Evolutionary conservation across 1,139 yeast species (phyloP).

Genomic region (Nakaseomyces kungkrabaensis): DNA sequence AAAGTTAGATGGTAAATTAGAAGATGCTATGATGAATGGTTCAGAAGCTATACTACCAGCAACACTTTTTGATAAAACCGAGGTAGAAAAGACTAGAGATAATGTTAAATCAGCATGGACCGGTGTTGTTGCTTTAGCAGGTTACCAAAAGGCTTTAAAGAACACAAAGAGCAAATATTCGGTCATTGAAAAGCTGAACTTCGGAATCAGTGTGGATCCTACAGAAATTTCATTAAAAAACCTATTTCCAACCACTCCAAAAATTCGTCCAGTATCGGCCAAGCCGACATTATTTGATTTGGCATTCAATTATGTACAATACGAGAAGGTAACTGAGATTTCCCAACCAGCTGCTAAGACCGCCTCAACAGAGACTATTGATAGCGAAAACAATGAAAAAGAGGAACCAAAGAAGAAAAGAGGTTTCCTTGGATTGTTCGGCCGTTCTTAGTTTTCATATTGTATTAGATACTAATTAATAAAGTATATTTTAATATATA

Average conservation of each 20-base stretch:
- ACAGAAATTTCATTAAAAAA: constrained; percentile 33
- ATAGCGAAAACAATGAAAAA: constrained; percentile 4
- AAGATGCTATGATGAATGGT: constrained; percentile 4
- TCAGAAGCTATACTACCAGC: constrained; percentile 14
- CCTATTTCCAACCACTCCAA: constrained; percentile 41
- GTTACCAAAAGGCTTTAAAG: constrained; percentile 20
- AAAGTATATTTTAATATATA: neutral
- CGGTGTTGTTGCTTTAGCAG: constrained; percentile 26
- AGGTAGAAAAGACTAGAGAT: constrained; percentile 10
- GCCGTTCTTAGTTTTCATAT: constrained; percentile 23
- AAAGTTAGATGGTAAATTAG: constrained; percentile 11
- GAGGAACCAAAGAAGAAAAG: constrained; percentile 30
- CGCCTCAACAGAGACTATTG: neutral
- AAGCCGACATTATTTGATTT: constrained; percentile 88
- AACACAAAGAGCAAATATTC: constrained; percentile 12
- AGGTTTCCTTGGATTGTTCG: constrained; percentile 42
- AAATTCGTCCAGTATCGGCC: constrained; percentile 49
- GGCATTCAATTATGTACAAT: constrained; percentile 71
- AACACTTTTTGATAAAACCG: constrained; percentile 12
- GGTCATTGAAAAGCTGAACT: constrained; percentile 43
- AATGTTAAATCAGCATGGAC: constrained; percentile 17
- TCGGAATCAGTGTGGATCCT: constrained; percentile 33
- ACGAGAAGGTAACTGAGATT: constrained; percentile 25
- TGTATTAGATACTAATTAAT: neutral
- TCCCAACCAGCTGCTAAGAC: constrained; percentile 1